A percentile compares a stretch with the other conserved stretches of the same genome.
phyloP scores from a whole-genome alignment of 2,329 filamentous ascomycete genomes.

The Lithohypha guttulata region DNA sequence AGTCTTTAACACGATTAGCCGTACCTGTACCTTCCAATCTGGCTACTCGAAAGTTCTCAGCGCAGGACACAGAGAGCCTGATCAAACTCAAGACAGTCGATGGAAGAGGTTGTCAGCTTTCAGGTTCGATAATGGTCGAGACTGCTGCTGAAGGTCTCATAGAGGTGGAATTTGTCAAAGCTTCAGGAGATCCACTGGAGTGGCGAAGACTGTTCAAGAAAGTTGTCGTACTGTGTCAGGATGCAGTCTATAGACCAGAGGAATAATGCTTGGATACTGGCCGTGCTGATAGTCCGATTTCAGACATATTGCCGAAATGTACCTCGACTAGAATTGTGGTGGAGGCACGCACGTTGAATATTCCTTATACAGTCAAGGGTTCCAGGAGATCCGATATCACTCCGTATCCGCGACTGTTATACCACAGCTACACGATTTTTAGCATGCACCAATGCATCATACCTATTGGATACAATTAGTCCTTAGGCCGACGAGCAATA shows the following conservation, averaged over 20 bases:
- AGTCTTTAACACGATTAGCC: constrained; percentile 74
- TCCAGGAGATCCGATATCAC: no score
- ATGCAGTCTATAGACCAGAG: constrained; percentile 61
- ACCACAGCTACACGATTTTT: no score
- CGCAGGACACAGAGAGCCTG: constrained; percentile 43
- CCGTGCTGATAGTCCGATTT: no score
- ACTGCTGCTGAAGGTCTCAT: constrained; percentile 49
- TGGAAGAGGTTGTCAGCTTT: constrained; percentile 38
- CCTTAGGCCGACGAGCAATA: no score
- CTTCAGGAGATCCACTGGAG: constrained; percentile 90
- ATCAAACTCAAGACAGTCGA: constrained; percentile 63
- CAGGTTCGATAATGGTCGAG: constrained; percentile 36
- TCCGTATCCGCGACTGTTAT: no score
- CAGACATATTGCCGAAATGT: no score
- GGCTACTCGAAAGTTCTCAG: constrained; percentile 31
- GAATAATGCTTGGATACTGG: no score
- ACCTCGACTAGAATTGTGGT: no score
- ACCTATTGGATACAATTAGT: no score
- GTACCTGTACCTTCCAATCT: constrained; percentile 45
- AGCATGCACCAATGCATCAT: no score
- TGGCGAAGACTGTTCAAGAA: constrained; percentile 97
- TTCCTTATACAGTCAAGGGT: no score
- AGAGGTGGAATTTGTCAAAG: constrained; percentile 85
- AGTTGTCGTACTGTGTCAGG: constrained; percentile 75
- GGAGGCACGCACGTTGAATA: no score